A percentile compares a stretch with the other conserved stretches of the same genome.
Evolutionary conservation across 208 protist genomes (phyloP).

Genomic region (Trypanosoma platydactyli): DNA sequence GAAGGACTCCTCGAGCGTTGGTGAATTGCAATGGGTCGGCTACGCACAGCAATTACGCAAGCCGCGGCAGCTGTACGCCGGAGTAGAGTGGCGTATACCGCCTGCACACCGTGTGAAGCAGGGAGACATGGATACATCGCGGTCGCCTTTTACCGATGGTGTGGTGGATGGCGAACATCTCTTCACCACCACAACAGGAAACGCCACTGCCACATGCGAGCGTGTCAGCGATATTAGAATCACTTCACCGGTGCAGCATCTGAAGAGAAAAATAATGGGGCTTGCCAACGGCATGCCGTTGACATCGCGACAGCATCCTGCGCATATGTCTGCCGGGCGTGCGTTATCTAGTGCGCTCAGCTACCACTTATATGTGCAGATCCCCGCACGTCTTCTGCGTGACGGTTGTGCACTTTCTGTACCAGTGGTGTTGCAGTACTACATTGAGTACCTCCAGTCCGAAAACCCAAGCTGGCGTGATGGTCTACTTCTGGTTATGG

Average conservation of each 20-base stretch:
- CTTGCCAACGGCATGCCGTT: slow-evolving; percentile 15
- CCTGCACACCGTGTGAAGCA: slow-evolving; percentile 24
- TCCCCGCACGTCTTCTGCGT: slow-evolving; percentile 47
- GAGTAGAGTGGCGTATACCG: slow-evolving; percentile 57
- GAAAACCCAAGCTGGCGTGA: slow-evolving; percentile 23
- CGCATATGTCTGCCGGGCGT: slow-evolving; percentile 34
- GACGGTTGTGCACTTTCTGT: slow-evolving; percentile 45
- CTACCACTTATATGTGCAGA: slow-evolving; percentile 33
- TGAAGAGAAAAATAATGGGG: slow-evolving; percentile 4
- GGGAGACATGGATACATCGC: not conserved
- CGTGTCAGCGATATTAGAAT: slow-evolving; percentile 33
- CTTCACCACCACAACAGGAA: slow-evolving; percentile 38
- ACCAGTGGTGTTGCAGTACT: slow-evolving; percentile 64
- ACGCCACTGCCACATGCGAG: slow-evolving; percentile 54
- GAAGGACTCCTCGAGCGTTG: slow-evolving; percentile 14
- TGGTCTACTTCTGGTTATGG: slow-evolving; percentile 44
- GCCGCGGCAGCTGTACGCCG: slow-evolving; percentile 47
- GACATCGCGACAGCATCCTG: slow-evolving; percentile 9
- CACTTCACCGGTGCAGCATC: slow-evolving; percentile 19
- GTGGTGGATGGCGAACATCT: slow-evolving; percentile 63
- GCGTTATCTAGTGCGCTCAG: slow-evolving; percentile 41
- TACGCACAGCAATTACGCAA: slow-evolving; percentile 48
- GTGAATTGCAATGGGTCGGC: slow-evolving; percentile 62
- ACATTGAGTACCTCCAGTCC: slow-evolving; percentile 22
- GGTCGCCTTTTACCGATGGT: slow-evolving; percentile 32